A percentile compares a stretch with the other conserved stretches of the same genome.
Conservation (phyloP, 805 yeast species). For the Candida anglica region DNA sequence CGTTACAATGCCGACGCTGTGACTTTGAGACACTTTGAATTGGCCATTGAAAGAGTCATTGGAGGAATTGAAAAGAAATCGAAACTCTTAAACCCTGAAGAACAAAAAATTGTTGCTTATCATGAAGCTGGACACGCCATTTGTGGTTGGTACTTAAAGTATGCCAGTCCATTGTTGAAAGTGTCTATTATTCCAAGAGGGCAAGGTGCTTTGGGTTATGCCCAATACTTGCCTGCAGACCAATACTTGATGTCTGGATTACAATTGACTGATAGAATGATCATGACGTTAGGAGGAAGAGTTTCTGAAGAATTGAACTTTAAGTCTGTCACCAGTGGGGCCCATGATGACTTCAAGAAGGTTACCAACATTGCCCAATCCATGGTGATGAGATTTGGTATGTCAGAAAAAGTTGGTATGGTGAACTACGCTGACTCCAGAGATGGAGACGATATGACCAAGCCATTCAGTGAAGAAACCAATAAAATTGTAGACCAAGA, state of each 20-base stretch:
- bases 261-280: slow-evolving; percentile 86
- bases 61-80: slow-evolving; percentile 94
- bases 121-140: slow-evolving; percentile 99
- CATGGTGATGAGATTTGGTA: slow-evolving; percentile 91
- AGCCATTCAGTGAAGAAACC: slow-evolving; percentile 88
- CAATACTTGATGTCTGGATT: slow-evolving; percentile 70
- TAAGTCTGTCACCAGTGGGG: slow-evolving; percentile 91
- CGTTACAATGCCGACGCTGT: slow-evolving; percentile 72
- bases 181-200: slow-evolving; percentile 97
- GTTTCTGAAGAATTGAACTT: slow-evolving; percentile 94
- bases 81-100: slow-evolving; percentile 77
- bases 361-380: slow-evolving; percentile 90
- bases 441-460: slow-evolving; percentile 63
- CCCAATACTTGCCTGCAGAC: slow-evolving; percentile 95
- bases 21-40: slow-evolving; percentile 78
- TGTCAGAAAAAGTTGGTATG: slow-evolving; percentile 85
- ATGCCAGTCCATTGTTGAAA: slow-evolving; percentile 90
- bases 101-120: slow-evolving; percentile 87
- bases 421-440: slow-evolving; percentile 69
- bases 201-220: slow-evolving; percentile 95
- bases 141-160: slow-evolving; percentile 92
- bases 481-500: slow-evolving; percentile 79
- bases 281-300: slow-evolving; percentile 96
- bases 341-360: slow-evolving; percentile 93
- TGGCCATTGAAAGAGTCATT: slow-evolving; percentile 94